phyloP scores from a whole-genome alignment of 805 yeast genomes.

The Kazachstania psychrophila region DNA sequence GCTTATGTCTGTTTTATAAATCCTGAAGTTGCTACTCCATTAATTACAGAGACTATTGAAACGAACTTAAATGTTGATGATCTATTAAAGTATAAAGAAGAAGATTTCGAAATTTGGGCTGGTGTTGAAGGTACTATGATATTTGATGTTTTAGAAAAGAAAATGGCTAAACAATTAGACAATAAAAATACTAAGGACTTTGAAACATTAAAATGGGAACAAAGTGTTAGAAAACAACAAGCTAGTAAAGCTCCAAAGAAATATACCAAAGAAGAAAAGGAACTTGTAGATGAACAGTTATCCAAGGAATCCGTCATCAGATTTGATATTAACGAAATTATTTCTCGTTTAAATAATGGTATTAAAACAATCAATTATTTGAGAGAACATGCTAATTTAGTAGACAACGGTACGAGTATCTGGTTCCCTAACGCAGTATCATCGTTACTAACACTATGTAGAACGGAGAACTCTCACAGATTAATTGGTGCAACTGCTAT shows the following conservation, averaged over 20 bases:
- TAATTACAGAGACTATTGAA: conserved; percentile 36
- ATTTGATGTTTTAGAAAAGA: conserved; percentile 46
- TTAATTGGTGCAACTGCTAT: conserved; percentile 39
- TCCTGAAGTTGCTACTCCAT: conserved; percentile 48
- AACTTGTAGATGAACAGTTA: conserved; percentile 51
- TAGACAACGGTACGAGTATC: conserved; percentile 51
- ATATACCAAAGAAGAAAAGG: conserved; percentile 69
- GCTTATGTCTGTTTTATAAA: conserved; percentile 46
- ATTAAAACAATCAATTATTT: conserved; percentile 46
- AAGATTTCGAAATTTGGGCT: conserved; percentile 54
- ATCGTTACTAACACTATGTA: conserved; percentile 38
- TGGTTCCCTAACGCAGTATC: conserved; percentile 71
- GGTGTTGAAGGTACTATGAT: conserved; percentile 64
- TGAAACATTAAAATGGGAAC: conserved; percentile 86
- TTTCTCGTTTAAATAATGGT: conserved; percentile 38
- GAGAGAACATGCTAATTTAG: conserved; percentile 38
- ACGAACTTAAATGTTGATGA: conserved; percentile 34
- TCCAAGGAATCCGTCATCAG: conserved; percentile 54
- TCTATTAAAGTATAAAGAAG: conserved; percentile 36
- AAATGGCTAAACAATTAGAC: conserved; percentile 37
- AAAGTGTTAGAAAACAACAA: conserved; percentile 64
- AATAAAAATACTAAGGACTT: conserved; percentile 76
- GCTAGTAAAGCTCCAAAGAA: conserved; percentile 46
- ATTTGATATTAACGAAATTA: conserved; percentile 32
- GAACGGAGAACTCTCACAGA: conserved; percentile 27